A percentile compares a stretch with the other conserved stretches of the same genome.
phyloP scores from a whole-genome alignment of 441 rosid genomes.

The Theobroma grandiflorum region DNA sequence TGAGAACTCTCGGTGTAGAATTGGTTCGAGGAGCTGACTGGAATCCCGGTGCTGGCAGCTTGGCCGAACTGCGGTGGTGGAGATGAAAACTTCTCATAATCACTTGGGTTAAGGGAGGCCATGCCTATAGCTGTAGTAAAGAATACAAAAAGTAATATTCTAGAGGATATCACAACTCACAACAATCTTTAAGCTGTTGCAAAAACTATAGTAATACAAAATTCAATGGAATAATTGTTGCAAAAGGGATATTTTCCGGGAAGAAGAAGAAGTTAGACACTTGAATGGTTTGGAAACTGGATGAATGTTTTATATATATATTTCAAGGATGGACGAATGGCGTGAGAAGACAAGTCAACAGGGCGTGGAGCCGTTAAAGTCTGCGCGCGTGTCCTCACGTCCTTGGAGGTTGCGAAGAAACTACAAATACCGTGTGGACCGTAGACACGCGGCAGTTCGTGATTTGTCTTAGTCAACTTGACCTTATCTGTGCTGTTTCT shows the following conservation, averaged over 20 bases:
- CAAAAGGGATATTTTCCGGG: neutral
- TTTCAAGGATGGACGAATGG: neutral
- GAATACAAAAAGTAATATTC: neutral
- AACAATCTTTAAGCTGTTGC: neutral
- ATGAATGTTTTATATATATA: neutral
- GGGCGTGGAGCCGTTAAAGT: neutral
- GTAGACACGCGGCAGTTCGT: neutral
- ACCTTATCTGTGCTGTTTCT: neutral
- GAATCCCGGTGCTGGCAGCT: conserved; percentile 12
- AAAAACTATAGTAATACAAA: neutral
- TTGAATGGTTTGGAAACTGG: neutral
- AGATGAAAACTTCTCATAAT: conserved; percentile 3
- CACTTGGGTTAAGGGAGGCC: conserved; percentile 12
- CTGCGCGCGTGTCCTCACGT: neutral
- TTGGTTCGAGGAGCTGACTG: conserved; percentile 15
- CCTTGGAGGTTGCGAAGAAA: neutral
- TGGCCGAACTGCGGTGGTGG: neutral
- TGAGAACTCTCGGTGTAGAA: conserved; percentile 6
- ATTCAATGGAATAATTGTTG: neutral
- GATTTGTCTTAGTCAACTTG: neutral
- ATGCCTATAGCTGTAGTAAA: neutral
- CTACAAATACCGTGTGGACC: neutral
- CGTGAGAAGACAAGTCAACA: neutral
- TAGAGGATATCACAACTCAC: too few relatives aligned
- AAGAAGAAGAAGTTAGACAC: neutral